Evolutionary conservation across 805 yeast genomes (phyloP), one percentile per base, ranked within the genome.

Genomic region (Zygotorulaspora florentina): DNA sequence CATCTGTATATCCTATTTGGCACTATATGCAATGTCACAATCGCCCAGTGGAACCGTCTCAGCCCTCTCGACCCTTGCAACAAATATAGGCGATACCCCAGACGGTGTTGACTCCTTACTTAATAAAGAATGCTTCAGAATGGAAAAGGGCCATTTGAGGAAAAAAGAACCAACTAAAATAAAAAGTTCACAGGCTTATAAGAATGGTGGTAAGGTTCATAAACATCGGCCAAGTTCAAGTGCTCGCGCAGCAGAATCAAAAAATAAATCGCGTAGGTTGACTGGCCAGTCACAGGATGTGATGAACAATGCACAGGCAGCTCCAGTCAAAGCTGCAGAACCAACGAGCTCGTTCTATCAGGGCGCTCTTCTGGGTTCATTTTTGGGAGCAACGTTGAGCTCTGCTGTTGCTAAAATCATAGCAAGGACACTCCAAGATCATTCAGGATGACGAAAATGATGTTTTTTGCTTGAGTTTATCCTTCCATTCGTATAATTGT

Each of bases 311-410:
- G 3, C 12, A 10, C 36, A 11, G 35, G 37, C 25, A 16, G 20
- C 16, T 13, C 9, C 36, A 9, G 9, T n/a, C 6, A 33, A 33
- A 13, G 36, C 33, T 29, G 15, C 17, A 37, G 40, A 18, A 45
- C 39, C 15, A 43, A 49, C 39, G 4, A 50, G 48, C 34, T 35
- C 50, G 8, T 62, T 62, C 35, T 55, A 56, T 29, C 54, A 52
- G 8, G 66, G 66, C 12, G 55, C 63, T 4, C 29, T 62, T 5
- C 30, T 58, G 10, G 66, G 67, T 1, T 57, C 65, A 2, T 62
- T 62, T 33, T 26, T 62, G 9, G 67, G 67, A 2, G 63, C 66
- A 5, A 49, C 61, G 5, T 20, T 59, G 15, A 57, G 58, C 18
- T 52, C 65, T 4, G 47, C 42, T 8, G 38, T 48, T 20, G 40